Evolutionary conservation across 768 basidiomycete genomes (phyloP).

Genomic region (Mycena olivaceomarginata): DNA sequence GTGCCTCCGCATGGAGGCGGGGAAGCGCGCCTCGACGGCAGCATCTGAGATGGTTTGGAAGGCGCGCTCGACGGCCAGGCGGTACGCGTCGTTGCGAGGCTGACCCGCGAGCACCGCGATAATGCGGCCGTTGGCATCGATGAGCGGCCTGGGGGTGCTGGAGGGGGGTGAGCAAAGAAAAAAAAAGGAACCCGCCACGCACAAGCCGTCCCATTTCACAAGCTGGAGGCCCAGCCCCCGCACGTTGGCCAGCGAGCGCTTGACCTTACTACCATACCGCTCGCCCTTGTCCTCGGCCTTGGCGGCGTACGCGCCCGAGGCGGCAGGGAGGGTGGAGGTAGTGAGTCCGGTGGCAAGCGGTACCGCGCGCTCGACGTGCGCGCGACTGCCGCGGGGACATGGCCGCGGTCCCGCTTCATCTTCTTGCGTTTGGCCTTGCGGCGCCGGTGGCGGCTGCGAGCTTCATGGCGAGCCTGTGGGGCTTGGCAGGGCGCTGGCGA

Average conservation of each 20-base stretch:
- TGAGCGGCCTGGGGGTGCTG: too few species aligned
- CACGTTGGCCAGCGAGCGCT: too few species aligned
- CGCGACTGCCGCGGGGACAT: background rate
- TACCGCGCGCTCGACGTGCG: background rate
- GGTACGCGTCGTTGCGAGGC: background rate
- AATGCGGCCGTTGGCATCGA: too few species aligned
- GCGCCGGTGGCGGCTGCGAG: background rate
- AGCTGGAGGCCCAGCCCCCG: too few species aligned
- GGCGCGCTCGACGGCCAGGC: background rate
- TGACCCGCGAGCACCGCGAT: constrained; percentile 24
- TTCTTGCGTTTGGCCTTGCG: background rate
- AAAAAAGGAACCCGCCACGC: too few species aligned
- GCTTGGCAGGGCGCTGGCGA: background rate
- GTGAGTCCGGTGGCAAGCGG: background rate
- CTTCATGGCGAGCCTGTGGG: background rate
- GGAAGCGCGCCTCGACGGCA: background rate
- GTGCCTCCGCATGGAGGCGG: background rate
- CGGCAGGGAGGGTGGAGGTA: too few species aligned
- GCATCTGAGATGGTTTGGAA: background rate
- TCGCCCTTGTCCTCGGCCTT: too few species aligned
- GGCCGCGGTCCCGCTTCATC: background rate
- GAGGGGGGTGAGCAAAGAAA: too few species aligned
- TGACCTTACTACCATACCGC: too few species aligned
- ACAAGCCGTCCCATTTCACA: too few species aligned
- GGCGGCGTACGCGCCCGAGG: too few species aligned